Conservation (phyloP, 2,329 filamentous ascomycete species). For the Sarocladiaceae sp. region DNA sequence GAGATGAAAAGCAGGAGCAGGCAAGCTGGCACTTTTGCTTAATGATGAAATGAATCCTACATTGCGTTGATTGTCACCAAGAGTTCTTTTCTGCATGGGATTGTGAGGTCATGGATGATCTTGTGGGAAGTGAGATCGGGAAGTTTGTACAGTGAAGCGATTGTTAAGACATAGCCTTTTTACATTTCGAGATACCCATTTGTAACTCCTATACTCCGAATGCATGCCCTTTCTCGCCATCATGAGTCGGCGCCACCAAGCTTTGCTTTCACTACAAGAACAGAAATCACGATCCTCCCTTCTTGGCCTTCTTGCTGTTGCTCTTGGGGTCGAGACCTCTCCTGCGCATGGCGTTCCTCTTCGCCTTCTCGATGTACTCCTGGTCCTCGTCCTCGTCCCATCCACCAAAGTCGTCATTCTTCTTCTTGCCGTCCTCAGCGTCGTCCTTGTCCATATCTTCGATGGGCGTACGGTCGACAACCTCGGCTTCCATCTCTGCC, state of each 20-base stretch:
- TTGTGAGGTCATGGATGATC: too few relatives aligned
- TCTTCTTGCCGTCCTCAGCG: slow-evolving; percentile 24
- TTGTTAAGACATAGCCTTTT: too few relatives aligned
- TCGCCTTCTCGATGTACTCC: slow-evolving; percentile 66
- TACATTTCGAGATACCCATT: background rate
- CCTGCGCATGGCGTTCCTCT: slow-evolving; percentile 65
- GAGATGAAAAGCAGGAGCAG: background rate
- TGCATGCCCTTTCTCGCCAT: slow-evolving; percentile 1
- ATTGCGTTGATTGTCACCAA: too few relatives aligned
- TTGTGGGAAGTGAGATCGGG: too few relatives aligned
- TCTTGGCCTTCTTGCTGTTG: slow-evolving; percentile 23
- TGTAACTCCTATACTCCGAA: slow-evolving; percentile 11
- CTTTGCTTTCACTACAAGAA: background rate
- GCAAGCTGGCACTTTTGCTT: background rate
- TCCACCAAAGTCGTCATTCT: slow-evolving; percentile 55
- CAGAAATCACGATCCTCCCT: slow-evolving; percentile 16
- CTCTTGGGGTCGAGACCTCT: slow-evolving; percentile 68
- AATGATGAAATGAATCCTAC: background rate
- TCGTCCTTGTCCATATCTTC: slow-evolving; percentile 39
- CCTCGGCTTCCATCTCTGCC: slow-evolving; percentile 27
- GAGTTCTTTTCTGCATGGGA: too few relatives aligned
- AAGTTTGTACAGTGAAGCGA: too few relatives aligned
- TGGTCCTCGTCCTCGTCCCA: slow-evolving; percentile 71
- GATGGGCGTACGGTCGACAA: slow-evolving; percentile 66
- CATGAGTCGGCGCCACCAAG: background rate